Base-by-base conservation (phyloP, 1,284 basidiomycete genomes). In the Chiua sp. region DNA sequence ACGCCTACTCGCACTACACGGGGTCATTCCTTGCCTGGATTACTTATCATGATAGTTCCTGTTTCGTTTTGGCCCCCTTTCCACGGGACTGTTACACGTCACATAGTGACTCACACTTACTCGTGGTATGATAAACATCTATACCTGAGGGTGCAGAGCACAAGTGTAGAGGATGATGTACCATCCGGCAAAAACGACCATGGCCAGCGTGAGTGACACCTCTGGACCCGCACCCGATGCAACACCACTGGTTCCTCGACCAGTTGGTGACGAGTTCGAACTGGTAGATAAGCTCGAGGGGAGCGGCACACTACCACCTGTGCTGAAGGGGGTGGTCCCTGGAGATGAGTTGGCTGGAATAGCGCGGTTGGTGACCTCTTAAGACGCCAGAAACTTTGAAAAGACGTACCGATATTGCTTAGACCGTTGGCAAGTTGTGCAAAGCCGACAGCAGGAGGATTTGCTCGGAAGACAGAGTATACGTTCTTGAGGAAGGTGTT, bases 401-500 rank as follows among this genome's bases (percentile, higher is more conserved):
- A 15, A 46, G 26, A 51, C 61, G 16, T 28, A 63, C 69, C 20
- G 1, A 61, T 39, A 20, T n/a, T 53, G 32, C 30, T 60, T 18
- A 68, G 7, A 4, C 69, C 68, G 49, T 39, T 63, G 0, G 72
- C 64, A 5, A 78, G 74, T 49, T 68, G 54, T 7, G 84, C 85
- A 62, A 86, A 85, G 3, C 85, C 84, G 28, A 86, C 80, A 0
- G 82, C 77, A 3, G 81, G 68, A 0, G 83, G 80, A 7, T 69
- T 71, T 55, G 73, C 78, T 53, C 78, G 75, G 68, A 76, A 86
- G 16, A 83, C 79, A 18, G 80, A 77, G 68, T 87, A 86, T 7
- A 82, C 79, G 63, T 85, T 86, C 72, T 86, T 88, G 56, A 87
- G 76, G 79, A 92, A 91, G 6, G 85, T 85, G 65, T 88, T 89